phyloP scores from a whole-genome alignment of 306 rosid species.

The Malus sylvestris region DNA sequence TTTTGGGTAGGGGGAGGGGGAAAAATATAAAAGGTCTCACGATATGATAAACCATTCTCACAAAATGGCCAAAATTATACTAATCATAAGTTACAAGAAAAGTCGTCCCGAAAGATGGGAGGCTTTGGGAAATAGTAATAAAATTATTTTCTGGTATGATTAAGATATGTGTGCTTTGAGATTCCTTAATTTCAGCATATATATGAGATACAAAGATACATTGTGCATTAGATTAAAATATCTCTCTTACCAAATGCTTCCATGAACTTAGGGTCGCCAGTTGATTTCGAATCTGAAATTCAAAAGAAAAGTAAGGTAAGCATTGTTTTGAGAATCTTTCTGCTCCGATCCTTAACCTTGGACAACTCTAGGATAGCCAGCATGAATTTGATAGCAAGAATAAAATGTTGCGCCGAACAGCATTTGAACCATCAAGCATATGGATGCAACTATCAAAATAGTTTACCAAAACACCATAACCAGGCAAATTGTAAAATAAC shows the following conservation, averaged over 20 bases:
- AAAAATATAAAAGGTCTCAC: background rate
- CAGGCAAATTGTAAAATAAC: background rate
- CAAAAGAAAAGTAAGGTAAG: slow-evolving; percentile 17
- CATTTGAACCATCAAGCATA: background rate
- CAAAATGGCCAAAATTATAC: background rate
- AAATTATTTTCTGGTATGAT: background rate
- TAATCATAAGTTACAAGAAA: background rate
- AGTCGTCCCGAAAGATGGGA: background rate
- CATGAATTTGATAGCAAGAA: background rate
- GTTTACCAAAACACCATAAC: background rate
- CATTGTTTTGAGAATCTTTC: slow-evolving; percentile 2
- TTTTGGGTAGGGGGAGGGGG: background rate
- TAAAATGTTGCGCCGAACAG: background rate
- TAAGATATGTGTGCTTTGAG: background rate
- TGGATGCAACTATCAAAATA: background rate
- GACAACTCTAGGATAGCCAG: background rate
- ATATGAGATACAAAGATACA: background rate
- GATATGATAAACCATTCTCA: background rate
- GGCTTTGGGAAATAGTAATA: background rate
- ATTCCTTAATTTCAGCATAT: slow-evolving; percentile 1
- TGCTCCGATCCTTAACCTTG: background rate
- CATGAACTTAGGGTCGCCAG: slow-evolving; percentile 65
- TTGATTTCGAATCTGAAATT: slow-evolving; percentile 73
- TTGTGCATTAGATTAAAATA: slow-evolving; percentile 9
- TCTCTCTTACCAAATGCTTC: slow-evolving; percentile 80